Percentiles rank a stretch among this genome's conserved stretches.
Evolutionary conservation across 2,329 filamentous ascomycete species (phyloP).

Genomic region (Trichoderma gracile): DNA sequence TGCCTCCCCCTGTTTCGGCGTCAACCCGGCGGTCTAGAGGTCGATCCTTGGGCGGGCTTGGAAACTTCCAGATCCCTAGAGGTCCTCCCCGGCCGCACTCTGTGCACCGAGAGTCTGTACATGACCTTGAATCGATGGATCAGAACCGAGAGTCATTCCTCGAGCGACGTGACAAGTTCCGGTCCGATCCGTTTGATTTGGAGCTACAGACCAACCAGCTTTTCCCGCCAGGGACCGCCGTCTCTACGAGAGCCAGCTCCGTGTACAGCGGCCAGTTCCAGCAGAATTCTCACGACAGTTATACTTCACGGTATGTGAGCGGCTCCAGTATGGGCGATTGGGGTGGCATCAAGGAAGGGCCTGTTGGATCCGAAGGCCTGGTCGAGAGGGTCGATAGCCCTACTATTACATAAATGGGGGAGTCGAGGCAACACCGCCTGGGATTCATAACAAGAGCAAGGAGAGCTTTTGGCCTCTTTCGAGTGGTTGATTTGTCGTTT

Average conservation of each 20-base stretch:
- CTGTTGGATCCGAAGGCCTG: conserved; percentile 41
- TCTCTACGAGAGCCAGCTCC: conserved; percentile 32
- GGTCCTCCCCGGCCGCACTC: conserved; percentile 39
- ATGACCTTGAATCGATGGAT: too few relatives aligned
- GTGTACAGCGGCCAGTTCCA: conserved; percentile 48
- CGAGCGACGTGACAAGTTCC: conserved; percentile 56
- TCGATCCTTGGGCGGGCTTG: conserved; percentile 42
- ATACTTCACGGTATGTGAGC: conserved; percentile 52
- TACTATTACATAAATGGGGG: conserved; percentile 11
- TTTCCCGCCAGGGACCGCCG: conserved; percentile 27
- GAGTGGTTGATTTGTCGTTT: not conserved
- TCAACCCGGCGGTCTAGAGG: conserved; percentile 51
- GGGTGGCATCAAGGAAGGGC: conserved; percentile 50
- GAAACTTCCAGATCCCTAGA: conserved; percentile 35
- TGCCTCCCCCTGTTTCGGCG: conserved; percentile 29
- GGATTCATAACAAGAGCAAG: not conserved
- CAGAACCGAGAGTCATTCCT: conserved; percentile 47
- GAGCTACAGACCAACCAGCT: conserved; percentile 42
- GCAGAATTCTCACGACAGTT: conserved; percentile 30
- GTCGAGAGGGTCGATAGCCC: conserved; percentile 36
- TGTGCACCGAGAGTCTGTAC: conserved; percentile 43
- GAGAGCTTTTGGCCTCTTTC: not conserved
- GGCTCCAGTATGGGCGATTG: conserved; percentile 49
- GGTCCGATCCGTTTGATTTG: conserved; percentile 66
- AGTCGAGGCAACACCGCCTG: not conserved